A percentile compares a stretch with the other conserved stretches of the same genome.
These are phyloP conservation scores for Mrakia blollopis DNA, from an alignment of 768 basidiomycete genomes.

Conservation along the genomic window DNA sequence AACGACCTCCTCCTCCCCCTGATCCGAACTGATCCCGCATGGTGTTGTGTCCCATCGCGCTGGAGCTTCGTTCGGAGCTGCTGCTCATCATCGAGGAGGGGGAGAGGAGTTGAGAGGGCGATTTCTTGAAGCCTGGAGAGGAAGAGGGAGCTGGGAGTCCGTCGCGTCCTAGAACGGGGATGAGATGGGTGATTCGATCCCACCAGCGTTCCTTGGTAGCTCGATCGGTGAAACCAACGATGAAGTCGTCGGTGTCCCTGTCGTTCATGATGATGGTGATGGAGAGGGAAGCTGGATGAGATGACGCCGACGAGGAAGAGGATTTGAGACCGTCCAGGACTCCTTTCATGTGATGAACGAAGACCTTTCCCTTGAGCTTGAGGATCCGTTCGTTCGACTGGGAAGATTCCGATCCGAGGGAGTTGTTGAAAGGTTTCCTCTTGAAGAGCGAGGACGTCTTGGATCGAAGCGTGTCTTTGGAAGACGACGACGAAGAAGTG, in stretches of 20 bases:
- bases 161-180: conserved; percentile 45
- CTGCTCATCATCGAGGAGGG: conserved; percentile 13
- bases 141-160: conserved; percentile 6
- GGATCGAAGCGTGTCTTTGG: conserved; percentile 29
- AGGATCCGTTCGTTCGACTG: conserved; percentile 51
- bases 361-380: conserved; percentile 89
- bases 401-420: conserved; percentile 19
- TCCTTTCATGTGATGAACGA: conserved; percentile 86
- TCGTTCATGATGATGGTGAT: conserved; percentile 86
- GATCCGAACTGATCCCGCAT: neutral
- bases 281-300: conserved; percentile 40
- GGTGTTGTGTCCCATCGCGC: neutral
- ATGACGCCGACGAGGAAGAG: conserved; percentile 77
- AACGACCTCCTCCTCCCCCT: neutral
- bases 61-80: conserved; percentile 11
- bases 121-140: conserved; percentile 33
- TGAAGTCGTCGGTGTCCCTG: conserved; percentile 85
- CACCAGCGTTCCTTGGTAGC: conserved; percentile 86
- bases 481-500: conserved; percentile 5
- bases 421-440: conserved; percentile 13
- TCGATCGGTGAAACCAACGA: conserved; percentile 88
- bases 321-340: conserved; percentile 69
- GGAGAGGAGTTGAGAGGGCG: conserved; percentile 20
- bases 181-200: conserved; percentile 70
- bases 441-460: conserved; percentile 24